These are phyloP conservation scores for Malbranchea zuffiana DNA, from an alignment of 2,329 filamentous ascomycete genomes.

Conservation along the genomic window DNA sequence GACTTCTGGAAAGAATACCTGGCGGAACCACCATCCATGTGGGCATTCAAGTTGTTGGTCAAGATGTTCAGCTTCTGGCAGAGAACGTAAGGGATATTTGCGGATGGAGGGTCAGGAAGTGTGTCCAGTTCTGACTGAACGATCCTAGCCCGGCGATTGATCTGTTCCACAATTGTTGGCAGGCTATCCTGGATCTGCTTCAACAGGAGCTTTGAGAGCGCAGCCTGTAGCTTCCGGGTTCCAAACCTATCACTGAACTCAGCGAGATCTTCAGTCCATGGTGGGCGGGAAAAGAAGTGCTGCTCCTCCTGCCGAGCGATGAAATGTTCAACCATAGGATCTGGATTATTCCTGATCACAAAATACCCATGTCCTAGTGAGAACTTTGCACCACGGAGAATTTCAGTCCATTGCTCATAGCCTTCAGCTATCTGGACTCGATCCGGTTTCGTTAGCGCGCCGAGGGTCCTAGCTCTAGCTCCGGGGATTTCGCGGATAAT, in stretches of 20 bases:
- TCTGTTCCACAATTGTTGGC: slow-evolving; percentile 29
- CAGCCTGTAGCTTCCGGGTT: slow-evolving; percentile 39
- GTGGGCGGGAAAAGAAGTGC: slow-evolving; percentile 38
- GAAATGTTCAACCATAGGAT: slow-evolving; percentile 34
- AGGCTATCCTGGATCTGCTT: slow-evolving; percentile 35
- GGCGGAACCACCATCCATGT: slow-evolving; percentile 42
- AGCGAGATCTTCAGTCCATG: slow-evolving; percentile 38
- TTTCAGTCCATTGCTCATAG: slow-evolving; percentile 50
- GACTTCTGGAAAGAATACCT: slow-evolving; percentile 33
- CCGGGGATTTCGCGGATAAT: slow-evolving; percentile 47
- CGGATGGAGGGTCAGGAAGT: slow-evolving; percentile 54
- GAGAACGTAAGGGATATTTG: slow-evolving; percentile 57
- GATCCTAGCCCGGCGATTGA: slow-evolving; percentile 37
- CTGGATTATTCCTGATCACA: slow-evolving; percentile 52
- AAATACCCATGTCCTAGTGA: slow-evolving; percentile 64
- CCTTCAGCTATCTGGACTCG: slow-evolving; percentile 46
- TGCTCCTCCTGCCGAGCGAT: slow-evolving; percentile 41
- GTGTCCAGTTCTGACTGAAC: slow-evolving; percentile 46
- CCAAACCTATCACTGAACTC: slow-evolving; percentile 41
- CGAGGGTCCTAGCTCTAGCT: slow-evolving; percentile 52
- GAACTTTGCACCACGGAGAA: slow-evolving; percentile 53
- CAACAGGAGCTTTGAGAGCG: slow-evolving; percentile 40
- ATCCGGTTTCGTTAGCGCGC: slow-evolving; percentile 79
- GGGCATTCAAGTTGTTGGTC: slow-evolving; percentile 41
- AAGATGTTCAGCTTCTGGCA: slow-evolving; percentile 50